Percentiles rank a stretch among this genome's conserved stretches.
These are phyloP conservation scores for Corynascus novoguineensis DNA, from an alignment of 495 filamentous ascomycete species.

Conservation along the genomic window DNA sequence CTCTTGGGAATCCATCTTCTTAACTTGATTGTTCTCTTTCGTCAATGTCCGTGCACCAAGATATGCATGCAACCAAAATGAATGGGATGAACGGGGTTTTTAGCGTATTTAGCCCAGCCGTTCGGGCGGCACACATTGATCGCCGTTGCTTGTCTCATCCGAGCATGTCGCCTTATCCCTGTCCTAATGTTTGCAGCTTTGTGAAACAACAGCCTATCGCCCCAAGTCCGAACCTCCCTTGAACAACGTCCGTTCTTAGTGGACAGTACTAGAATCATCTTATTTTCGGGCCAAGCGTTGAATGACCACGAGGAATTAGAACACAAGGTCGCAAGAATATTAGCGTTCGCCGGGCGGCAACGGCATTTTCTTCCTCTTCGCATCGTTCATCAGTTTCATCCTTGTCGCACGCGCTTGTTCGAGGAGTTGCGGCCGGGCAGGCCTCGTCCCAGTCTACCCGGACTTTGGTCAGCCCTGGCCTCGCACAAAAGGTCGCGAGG, in stretches of 20 bases:
- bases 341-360: too few species aligned
- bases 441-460: background rate
- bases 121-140: background rate
- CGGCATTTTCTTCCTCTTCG: background rate
- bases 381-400: background rate
- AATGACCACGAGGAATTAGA: too few species aligned
- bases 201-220: background rate
- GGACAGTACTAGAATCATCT: too few species aligned
- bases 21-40: too few species aligned
- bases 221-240: too few species aligned
- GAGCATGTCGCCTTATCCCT: background rate
- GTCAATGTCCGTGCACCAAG: too few species aligned
- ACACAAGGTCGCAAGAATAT: too few species aligned
- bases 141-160: constrained; percentile 8
- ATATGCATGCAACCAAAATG: background rate
- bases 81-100: background rate
- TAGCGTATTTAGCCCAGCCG: constrained; percentile 2
- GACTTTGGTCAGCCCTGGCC: background rate
- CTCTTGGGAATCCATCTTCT: too few species aligned
- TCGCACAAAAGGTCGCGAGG: too few species aligned
- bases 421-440: background rate
- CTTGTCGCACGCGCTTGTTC: background rate
- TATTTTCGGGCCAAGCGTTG: too few species aligned
- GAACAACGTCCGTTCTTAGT: too few species aligned
- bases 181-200: background rate